A percentile compares a stretch with the other conserved stretches of the same genome.
These are phyloP conservation scores for Byssoonygena ceratinophila DNA, from an alignment of 2,329 filamentous ascomycete species.

Conservation along the genomic window DNA sequence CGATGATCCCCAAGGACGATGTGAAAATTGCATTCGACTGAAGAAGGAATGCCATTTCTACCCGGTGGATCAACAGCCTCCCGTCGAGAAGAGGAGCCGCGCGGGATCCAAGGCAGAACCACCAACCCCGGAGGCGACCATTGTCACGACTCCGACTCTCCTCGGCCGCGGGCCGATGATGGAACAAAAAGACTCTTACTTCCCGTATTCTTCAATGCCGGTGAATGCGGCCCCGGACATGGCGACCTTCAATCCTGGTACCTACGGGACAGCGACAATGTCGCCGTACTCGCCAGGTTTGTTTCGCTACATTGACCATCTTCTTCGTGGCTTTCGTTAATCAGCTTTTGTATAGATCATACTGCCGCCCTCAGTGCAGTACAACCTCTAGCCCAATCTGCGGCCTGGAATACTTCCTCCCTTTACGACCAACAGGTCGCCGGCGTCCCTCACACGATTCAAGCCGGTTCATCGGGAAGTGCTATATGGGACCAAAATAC, in stretches of 20 bases:
- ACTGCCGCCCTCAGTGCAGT: conserved; percentile 23
- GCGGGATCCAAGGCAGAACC: conserved; percentile 37
- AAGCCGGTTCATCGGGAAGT: conserved; percentile 1
- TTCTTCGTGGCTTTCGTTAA: conserved; percentile 8
- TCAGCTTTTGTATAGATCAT: conserved; percentile 20
- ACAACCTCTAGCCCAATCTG: conserved; percentile 26
- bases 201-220: conserved; percentile 29
- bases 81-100: conserved; percentile 40
- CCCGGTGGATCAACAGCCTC: conserved; percentile 68
- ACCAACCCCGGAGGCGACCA: conserved; percentile 37
- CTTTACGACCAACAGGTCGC: conserved; percentile 30
- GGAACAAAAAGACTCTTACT: conserved; percentile 31
- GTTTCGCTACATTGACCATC: conserved; percentile 15
- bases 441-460: conserved; percentile 9
- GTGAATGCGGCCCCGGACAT: conserved; percentile 29
- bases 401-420: conserved; percentile 32
- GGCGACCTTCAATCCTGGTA: conserved; percentile 24
- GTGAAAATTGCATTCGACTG: conserved; percentile 83
- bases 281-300: conserved; percentile 29
- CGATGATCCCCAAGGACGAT: conserved; percentile 63
- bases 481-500: conserved; percentile 6
- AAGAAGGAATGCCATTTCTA: conserved; percentile 93
- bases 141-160: conserved; percentile 41
- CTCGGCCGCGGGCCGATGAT: conserved; percentile 23
- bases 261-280: conserved; percentile 28